A percentile compares a stretch with the other conserved stretches of the same genome.
phyloP scores from a whole-genome alignment of 1,139 yeast species.

The Hemisphaericaspora subhashii region DNA sequence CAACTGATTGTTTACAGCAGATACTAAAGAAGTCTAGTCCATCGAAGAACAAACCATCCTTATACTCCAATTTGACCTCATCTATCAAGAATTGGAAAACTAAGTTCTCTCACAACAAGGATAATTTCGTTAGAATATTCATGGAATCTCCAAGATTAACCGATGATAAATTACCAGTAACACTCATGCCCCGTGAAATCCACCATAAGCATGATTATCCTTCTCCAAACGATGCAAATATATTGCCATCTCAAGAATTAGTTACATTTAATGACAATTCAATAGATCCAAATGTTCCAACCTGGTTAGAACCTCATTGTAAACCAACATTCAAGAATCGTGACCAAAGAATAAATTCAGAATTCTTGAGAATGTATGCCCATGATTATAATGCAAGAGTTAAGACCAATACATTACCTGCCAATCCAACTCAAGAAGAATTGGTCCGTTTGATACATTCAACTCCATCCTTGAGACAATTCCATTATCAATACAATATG shows the following conservation, averaged over 20 bases:
- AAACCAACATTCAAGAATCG: slow-evolving; percentile 31
- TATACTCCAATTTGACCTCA: slow-evolving; percentile 19
- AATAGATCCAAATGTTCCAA: slow-evolving; percentile 3
- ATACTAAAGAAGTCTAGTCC: slow-evolving; percentile 7
- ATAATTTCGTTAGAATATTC: slow-evolving; percentile 7
- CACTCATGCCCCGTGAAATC: not conserved
- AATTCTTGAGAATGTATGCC: slow-evolving; percentile 48
- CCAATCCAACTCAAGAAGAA: slow-evolving; percentile 11
- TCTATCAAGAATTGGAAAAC: slow-evolving; percentile 16
- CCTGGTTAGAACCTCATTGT: not conserved
- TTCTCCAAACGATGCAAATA: slow-evolving; percentile 1
- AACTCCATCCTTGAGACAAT: slow-evolving; percentile 24
- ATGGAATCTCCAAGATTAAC: slow-evolving; percentile 23
- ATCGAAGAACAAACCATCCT: slow-evolving; percentile 6
- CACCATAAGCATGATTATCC: slow-evolving; percentile 1
- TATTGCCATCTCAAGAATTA: slow-evolving; percentile 10
- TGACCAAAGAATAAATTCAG: slow-evolving; percentile 48
- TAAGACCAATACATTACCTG: slow-evolving; percentile 14
- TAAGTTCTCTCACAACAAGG: slow-evolving; percentile 9
- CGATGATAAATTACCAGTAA: slow-evolving; percentile 22
- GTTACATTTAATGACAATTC: slow-evolving; percentile 10
- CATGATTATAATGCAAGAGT: slow-evolving; percentile 40
- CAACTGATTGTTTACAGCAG: slow-evolving; percentile 10
- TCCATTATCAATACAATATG: slow-evolving; percentile 29
- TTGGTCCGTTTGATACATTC: slow-evolving; percentile 7